These are phyloP conservation scores for Paecilomyces variotii DNA, from an alignment of 2,329 filamentous ascomycete genomes.

Conservation along the genomic window DNA sequence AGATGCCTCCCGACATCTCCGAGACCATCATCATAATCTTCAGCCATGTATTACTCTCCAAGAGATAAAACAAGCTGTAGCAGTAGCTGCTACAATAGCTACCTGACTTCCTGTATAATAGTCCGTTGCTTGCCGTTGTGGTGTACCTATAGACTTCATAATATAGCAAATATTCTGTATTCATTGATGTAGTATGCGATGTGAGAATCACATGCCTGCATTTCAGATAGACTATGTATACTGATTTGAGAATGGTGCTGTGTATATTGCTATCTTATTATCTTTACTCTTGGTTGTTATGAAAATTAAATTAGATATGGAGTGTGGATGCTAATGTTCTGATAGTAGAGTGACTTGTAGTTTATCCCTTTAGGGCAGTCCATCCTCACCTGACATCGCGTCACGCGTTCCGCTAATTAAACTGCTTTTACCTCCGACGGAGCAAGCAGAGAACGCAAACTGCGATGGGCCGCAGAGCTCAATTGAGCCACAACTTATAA, in stretches of 20 bases:
- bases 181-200: too few relatives aligned
- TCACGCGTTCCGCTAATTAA: constrained; percentile 12
- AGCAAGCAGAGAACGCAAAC: background rate
- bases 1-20: background rate
- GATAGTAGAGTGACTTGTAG: background rate
- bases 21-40: background rate
- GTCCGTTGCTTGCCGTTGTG: background rate
- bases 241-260: background rate
- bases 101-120: background rate
- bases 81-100: background rate
- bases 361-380: background rate
- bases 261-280: background rate
- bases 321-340: background rate
- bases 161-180: background rate
- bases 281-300: background rate
- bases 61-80: background rate
- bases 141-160: background rate
- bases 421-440: background rate
- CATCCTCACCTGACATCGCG: constrained; percentile 23
- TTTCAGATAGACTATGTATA: background rate
- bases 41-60: background rate
- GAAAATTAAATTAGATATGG: background rate
- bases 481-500: background rate
- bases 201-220: background rate
- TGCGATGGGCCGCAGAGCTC: background rate